Base-by-base conservation (phyloP, 441 rosid species). In the Gossypium schwendimanii region DNA sequence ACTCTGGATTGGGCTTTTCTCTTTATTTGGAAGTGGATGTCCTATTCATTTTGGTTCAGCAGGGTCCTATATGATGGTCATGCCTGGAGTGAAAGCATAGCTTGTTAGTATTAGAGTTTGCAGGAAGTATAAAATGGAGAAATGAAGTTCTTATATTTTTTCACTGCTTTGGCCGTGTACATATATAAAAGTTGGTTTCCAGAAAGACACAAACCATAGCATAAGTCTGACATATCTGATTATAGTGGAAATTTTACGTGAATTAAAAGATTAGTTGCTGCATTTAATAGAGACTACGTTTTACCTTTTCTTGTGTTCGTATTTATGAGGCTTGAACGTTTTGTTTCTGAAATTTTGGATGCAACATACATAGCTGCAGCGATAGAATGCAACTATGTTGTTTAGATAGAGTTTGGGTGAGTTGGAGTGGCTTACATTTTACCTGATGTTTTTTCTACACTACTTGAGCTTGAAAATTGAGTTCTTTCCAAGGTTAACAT, bases 391-490 rank as follows among this genome's bases (percentile, higher is more conserved):
- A 61, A 33, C 4, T 61, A 17, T 36, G 67, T 33, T 62, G 67
- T 33, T 17, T 39, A 36, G 67, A 63, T 36, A 31, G 31, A 58
- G 17, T 24, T 24, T 26, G 9, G 31, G 10, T 61, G 44, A 31
- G 44, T 63, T 63, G 67, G 26, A 63, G 62, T 26, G 15, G 26
- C 24, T 57, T 61, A 2, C n/a, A 18, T 45, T 61, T 60, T 33
- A 21, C 53, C 31, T 61, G 28, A 61, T 60, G 39, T 69, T 47
- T 70, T 75, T 45, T 70, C 7, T n/a, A 10, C 39, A 54, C 31
- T 21, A 23, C 39, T 26, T 66, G 45, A 14, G 21, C 18, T 49
- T 54, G 63, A 49, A 45, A 66, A 21, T 70, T 73, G 72, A 47
- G 61, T 23, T 73, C 14, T 1, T 45, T 68, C 49, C 12, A 45